phyloP scores from a whole-genome alignment of 176 grass and related monocot species.

The Eragrostis curvula region DNA sequence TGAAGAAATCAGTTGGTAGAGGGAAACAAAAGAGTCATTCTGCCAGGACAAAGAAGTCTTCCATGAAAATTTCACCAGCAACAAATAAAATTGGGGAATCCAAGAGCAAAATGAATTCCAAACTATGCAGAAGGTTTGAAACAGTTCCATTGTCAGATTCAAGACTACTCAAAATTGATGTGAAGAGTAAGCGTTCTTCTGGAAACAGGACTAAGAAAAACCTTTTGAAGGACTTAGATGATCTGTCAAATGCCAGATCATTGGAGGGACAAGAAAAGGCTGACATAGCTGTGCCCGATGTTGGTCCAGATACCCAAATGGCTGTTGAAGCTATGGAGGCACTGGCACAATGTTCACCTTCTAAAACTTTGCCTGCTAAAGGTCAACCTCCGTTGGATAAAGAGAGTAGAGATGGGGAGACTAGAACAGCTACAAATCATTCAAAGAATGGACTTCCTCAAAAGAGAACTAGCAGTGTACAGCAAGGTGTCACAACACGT shows the following conservation, averaged over 20 bases:
- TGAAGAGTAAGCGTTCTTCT: conserved; percentile 50
- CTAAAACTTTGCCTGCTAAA: conserved; percentile 45
- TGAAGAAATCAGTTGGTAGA: conserved; percentile 31
- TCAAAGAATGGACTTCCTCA: conserved; percentile 33
- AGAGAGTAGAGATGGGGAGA: conserved; percentile 23
- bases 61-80: conserved; percentile 5
- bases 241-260: conserved; percentile 44
- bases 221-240: conserved; percentile 62
- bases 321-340: conserved; percentile 81
- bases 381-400: conserved; percentile 33
- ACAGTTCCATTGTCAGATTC: conserved; percentile 54
- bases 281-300: conserved; percentile 38
- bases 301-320: conserved; percentile 88
- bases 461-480: conserved; percentile 43
- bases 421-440: conserved; percentile 18
- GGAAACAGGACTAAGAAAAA: conserved; percentile 59
- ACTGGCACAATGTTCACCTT: conserved; percentile 57
- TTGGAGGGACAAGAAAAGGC: conserved; percentile 51
- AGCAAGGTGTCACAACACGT: conserved; percentile 38
- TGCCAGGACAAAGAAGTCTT: conserved; percentile 38
- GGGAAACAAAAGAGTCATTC: conserved; percentile 39
- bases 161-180: conserved; percentile 45
- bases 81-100: conserved; percentile 21
- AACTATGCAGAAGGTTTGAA: conserved; percentile 34
- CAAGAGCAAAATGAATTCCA: conserved; percentile 7